Conservation (phyloP, 257 asterid genomes). For the Gentiana straminea region DNA sequence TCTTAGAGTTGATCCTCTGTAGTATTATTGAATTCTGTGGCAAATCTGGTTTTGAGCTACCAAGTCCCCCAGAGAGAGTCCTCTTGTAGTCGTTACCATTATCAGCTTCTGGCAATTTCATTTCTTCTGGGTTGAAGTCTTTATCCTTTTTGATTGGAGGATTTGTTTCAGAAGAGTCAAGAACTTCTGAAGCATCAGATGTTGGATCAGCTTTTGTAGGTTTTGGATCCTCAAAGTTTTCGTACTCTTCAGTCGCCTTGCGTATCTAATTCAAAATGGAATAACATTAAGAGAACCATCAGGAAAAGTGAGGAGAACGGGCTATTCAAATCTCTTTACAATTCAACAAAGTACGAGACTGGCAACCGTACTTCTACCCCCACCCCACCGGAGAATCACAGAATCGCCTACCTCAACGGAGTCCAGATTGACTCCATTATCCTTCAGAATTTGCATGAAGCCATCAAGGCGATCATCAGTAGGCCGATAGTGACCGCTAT, state of each 20-base stretch:
- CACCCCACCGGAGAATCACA: background rate
- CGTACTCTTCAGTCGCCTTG: constrained; percentile 57
- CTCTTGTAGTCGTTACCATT: constrained; percentile 37
- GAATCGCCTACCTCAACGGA: constrained; percentile 50
- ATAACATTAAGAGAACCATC: background rate
- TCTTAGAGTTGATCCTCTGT: constrained; percentile 75
- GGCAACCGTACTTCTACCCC: too few relatives aligned
- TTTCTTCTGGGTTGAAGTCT: constrained; percentile 14
- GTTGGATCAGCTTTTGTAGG: constrained; percentile 7
- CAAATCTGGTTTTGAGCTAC: constrained; percentile 67
- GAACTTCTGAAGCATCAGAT: constrained; percentile 19
- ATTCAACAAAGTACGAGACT: too few relatives aligned
- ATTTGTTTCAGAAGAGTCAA: constrained; percentile 26
- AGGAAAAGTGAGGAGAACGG: background rate
- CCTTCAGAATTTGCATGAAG: constrained; percentile 56
- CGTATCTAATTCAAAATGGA: constrained; percentile 31
- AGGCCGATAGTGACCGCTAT: constrained; percentile 97
- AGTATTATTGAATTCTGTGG: constrained; percentile 43
- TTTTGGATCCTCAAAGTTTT: constrained; percentile 21
- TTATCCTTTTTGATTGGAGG: constrained; percentile 22
- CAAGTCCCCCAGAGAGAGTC: constrained; percentile 83
- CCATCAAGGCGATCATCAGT: constrained; percentile 64
- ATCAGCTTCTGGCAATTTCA: constrained; percentile 23
- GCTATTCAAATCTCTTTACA: background rate
- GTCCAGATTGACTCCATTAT: constrained; percentile 61